Base-by-base conservation (phyloP, 1,284 basidiomycete species). In the Binderoboletus segoi region DNA sequence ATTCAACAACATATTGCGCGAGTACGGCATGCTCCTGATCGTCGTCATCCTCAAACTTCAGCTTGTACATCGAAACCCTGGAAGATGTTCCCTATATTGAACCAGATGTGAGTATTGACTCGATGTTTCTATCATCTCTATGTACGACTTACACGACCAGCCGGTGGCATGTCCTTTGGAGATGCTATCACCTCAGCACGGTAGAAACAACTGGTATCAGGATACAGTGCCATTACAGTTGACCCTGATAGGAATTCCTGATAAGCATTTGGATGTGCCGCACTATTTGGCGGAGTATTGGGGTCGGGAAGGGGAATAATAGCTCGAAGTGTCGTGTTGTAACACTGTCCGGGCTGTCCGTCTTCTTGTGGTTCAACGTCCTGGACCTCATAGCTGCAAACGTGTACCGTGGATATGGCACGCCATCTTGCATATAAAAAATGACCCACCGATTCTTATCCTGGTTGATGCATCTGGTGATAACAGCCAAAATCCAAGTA, bases 131-230 rank as follows among this genome's bases (percentile, higher is more conserved):
- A 47, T 20, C n/a, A 16, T 8, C 42, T 54, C 48, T 26, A n/a
- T 37, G 30, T 20, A 42, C 18, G 35, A 72, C 80, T 75, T 63
- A 87, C 85, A 51, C 83, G 76, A 57, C 75, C 75, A 15, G 71
- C 59, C 2, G 78, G 75, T 48, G 78, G 79, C 54, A 81, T 71
- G 51, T 86, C 84, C 63, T 76, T 82, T 8, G 88, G 89, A 10
- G 82, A 81, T 16, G 82, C 77, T 45, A 91, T 79, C 4, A 92
- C 90, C 66, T 91, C 86, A 8, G 91, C 91, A 20, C 88, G 85
- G 64, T 93, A 93, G 74, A 93, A 93, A 67, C 89, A 91, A 62
- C 89, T 92, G 1, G 90, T 93, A 66, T 93, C 91, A 0, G 90
- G 91, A 71, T 92, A 93, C 15, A 93, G 74, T 1, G 88, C 90